A percentile compares a stretch with the other conserved stretches of the same genome.
phyloP scores from a whole-genome alignment of 257 asterid species.

The Solanum corneliomulleri region DNA sequence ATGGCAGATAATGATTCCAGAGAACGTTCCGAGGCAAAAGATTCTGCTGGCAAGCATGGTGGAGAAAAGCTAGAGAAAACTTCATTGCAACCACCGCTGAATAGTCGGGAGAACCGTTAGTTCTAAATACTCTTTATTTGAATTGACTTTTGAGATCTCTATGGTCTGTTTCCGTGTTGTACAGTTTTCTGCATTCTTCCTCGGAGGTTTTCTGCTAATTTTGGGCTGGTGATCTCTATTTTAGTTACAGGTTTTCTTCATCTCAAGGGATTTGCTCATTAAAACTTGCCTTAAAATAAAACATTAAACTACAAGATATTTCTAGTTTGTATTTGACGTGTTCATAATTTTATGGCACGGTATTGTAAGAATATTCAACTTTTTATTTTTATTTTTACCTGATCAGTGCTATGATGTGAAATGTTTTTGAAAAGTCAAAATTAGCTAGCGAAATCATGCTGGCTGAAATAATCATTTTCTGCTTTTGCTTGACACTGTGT shows the following conservation, averaged over 20 bases:
- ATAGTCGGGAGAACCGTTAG: constrained; percentile 26
- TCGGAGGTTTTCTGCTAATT: not conserved
- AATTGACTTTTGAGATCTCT: not conserved
- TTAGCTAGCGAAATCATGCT: not conserved
- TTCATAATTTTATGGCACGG: not conserved
- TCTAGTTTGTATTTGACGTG: not conserved
- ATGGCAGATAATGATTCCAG: constrained; percentile 33
- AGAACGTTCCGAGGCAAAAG: constrained; percentile 50
- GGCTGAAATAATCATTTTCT: not conserved
- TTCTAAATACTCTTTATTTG: constrained; percentile 3
- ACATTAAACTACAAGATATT: not conserved
- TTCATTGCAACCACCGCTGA: constrained; percentile 18
- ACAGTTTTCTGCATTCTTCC: not conserved
- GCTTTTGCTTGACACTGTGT: not conserved
- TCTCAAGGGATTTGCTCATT: not conserved
- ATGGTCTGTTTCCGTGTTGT: constrained; percentile 1
- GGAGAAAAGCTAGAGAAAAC: constrained; percentile 42
- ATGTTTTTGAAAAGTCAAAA: not conserved
- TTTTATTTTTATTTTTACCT: not conserved
- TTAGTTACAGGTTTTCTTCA: not conserved
- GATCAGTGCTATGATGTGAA: not conserved
- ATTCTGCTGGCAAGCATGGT: constrained; percentile 25
- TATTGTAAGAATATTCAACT: not conserved
- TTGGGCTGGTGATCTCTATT: not conserved
- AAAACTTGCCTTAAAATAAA: not conserved